Evolutionary conservation across 352 stramenopile genomes (phyloP), one percentile per base, ranked within the genome.

Genomic region (Pythium periplocum): DNA sequence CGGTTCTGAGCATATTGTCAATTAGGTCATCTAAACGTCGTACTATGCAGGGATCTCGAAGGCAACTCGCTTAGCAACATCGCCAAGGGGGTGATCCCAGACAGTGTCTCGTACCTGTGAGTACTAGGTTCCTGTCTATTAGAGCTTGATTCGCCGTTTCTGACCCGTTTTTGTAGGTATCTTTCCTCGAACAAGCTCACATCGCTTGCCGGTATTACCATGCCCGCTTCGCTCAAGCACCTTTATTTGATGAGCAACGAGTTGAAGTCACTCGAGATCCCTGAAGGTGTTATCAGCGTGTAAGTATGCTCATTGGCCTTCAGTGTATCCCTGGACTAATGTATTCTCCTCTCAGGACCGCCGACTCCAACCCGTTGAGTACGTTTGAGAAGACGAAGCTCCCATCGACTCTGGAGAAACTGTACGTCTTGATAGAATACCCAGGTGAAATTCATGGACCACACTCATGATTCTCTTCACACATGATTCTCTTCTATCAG

Each of bases 1-100:
- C 17, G 17, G 17, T 26, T 26, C 17, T 9, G 17, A 7, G 30
- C 6, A 30, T 9, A 10, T 7, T 9, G 12, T 42, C 7, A 26
- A 42, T 60, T 52, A 30, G 38, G 12, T 42, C 12, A 42, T 42
- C 12, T 8, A 42, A 42, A 12, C 38, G 7, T 8, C 17, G 17
- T 26, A 11, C 17, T 17, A 42, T 4, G 30, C 41, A 65, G 58
- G 33, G 51, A 65, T 36, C 56, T 65, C 37, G 33, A 60, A 12
- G 48, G 37, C 9, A 65, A 65, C 12, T 5, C 51, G 9, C 48
- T 65, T 45, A 38, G 35, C 4, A 41, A 47, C 4, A 60, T 65
- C n/a, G 34, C 51, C 6, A 30, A 46, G 26, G 58, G 41, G 36
- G 51, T 33, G 4, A 53, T 65, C 35, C 58, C 58, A 1, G 12